Evolutionary conservation across 768 basidiomycete species (phyloP), one percentile per base, ranked within the genome.

Genomic region (Pulveroboletus sp.): DNA sequence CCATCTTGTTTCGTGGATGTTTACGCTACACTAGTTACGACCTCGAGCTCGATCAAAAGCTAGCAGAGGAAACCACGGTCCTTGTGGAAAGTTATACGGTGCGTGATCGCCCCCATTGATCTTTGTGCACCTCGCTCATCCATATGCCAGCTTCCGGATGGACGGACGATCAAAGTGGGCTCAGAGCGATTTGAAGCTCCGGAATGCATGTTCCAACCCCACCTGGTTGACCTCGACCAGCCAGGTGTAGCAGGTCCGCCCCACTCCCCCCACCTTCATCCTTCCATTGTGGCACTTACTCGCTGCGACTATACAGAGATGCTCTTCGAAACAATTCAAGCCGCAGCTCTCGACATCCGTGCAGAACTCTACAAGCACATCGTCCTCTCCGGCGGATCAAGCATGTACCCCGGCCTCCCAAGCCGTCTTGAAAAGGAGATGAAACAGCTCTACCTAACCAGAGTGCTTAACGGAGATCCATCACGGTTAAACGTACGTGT

Each of bases 161-260:
- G 97, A 1, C 90, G 97, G 46, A 81, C 77, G 13, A 97, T 98
- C 79, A 97, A 95, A 76, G 93, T 98, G 52, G 97, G 95, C 24
- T 92, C 94, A 0, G 97, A 99, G 67, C 88, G 97, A 12, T 99
- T 97, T 64, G 95, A 98, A 71, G 97, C 95, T 12, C 95, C 97
- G 6, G 97, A 99, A 71, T 98, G 97, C 73, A 94, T 98, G 93
- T 98, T 99, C 85, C 95, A 99, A 67, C 97, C 97, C 19, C 91
- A 95, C 68, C 79, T 99, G 4, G 94, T 98, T 39, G 95, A 99
- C 60, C 75, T 98, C 40, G 97, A 99, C 66, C 94, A 97, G 64
- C 92, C 93, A 6, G 95, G 95, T 38, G 85, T 97, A 41, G 94
- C 94, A 72, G 91, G 91, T 90, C 49, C 36, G 76, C 69, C 27